A percentile compares a stretch with the other conserved stretches of the same genome.
These are phyloP conservation scores for Amniculicola lignicola DNA, from an alignment of 495 filamentous ascomycete species.

Conservation along the genomic window DNA sequence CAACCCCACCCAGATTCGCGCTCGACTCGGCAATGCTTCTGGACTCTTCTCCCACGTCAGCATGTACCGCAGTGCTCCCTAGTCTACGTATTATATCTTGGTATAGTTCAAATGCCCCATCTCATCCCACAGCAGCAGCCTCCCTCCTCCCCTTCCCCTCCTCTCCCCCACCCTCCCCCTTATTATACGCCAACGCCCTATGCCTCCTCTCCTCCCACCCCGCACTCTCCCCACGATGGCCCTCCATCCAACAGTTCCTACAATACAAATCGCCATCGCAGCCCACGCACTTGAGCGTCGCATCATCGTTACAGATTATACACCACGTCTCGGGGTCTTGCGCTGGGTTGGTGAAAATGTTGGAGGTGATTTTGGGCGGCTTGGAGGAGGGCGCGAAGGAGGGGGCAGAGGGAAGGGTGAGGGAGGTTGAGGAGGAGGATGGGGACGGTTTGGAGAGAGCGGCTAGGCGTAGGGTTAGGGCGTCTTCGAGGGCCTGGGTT, in stretches of 20 bases:
- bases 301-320: constrained; percentile 66
- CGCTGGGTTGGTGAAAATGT: constrained; percentile 43
- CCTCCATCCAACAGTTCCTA: constrained; percentile 63
- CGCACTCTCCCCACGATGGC: constrained; percentile 58
- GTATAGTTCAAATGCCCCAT: neutral
- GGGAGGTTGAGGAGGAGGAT: neutral
- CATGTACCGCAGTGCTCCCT: too few species aligned
- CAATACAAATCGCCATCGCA: constrained; percentile 68
- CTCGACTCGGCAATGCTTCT: too few species aligned
- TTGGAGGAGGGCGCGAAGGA: constrained; percentile 49
- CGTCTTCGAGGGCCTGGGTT: constrained; percentile 28
- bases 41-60: too few species aligned
- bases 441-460: constrained; percentile 16
- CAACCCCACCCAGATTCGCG: too few species aligned
- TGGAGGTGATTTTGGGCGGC: constrained; percentile 32
- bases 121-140: constrained; percentile 2
- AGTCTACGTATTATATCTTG: too few species aligned
- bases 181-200: constrained; percentile 30
- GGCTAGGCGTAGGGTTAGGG: constrained; percentile 32
- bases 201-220: constrained; percentile 54
- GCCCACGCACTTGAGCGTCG: constrained; percentile 57
- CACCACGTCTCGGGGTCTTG: constrained; percentile 68
- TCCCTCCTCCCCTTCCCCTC: constrained; percentile 1
- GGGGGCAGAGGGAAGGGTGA: constrained; percentile 51
- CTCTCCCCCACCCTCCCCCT: constrained; percentile 6